Percentiles rank a stretch among this genome's conserved stretches.
Conservation (phyloP, 805 yeast species). For the Suhomyces emberorum region DNA sequence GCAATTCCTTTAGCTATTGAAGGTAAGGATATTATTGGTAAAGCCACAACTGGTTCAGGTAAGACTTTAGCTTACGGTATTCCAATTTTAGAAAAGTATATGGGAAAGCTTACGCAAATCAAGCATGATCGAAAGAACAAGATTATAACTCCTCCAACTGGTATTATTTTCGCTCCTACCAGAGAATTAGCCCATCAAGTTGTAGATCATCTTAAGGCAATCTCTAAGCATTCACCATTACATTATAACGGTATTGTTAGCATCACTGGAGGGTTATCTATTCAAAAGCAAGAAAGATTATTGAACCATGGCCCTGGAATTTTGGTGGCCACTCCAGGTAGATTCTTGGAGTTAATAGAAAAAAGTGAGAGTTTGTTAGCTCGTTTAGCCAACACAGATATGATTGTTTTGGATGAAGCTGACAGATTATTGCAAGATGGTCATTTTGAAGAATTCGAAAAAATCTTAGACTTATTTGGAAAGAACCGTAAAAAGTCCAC, state of each 20-base stretch:
- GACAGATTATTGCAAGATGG: slow-evolving; percentile 94
- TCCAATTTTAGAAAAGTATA: slow-evolving; percentile 74
- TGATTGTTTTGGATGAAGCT: slow-evolving; percentile 86
- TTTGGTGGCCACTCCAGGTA: slow-evolving; percentile 93
- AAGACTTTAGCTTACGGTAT: slow-evolving; percentile 94
- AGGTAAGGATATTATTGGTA: slow-evolving; percentile 86
- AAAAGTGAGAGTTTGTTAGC: slow-evolving; percentile 47
- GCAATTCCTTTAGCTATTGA: slow-evolving; percentile 71
- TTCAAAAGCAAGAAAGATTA: slow-evolving; percentile 87
- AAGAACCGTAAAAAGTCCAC: slow-evolving; percentile 44
- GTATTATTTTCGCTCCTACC: slow-evolving; percentile 88
- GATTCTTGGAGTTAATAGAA: slow-evolving; percentile 78
- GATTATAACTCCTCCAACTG: slow-evolving; percentile 51
- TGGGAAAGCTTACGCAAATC: slow-evolving; percentile 22
- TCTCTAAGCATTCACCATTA: slow-evolving; percentile 53
- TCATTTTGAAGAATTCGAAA: slow-evolving; percentile 89
- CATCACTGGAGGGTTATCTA: slow-evolving; percentile 91
- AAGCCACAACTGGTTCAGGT: slow-evolving; percentile 97
- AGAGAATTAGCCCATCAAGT: slow-evolving; percentile 96
- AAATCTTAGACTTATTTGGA: slow-evolving; percentile 63
- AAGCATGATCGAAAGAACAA: slow-evolving; percentile 16
- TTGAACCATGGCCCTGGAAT: slow-evolving; percentile 72
- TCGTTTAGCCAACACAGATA: slow-evolving; percentile 45
- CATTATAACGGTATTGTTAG: slow-evolving; percentile 60
- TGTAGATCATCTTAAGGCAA: slow-evolving; percentile 63